Evolutionary conservation across 208 protist genomes (phyloP).

Genomic region (Leishmania aethiopica): DNA sequence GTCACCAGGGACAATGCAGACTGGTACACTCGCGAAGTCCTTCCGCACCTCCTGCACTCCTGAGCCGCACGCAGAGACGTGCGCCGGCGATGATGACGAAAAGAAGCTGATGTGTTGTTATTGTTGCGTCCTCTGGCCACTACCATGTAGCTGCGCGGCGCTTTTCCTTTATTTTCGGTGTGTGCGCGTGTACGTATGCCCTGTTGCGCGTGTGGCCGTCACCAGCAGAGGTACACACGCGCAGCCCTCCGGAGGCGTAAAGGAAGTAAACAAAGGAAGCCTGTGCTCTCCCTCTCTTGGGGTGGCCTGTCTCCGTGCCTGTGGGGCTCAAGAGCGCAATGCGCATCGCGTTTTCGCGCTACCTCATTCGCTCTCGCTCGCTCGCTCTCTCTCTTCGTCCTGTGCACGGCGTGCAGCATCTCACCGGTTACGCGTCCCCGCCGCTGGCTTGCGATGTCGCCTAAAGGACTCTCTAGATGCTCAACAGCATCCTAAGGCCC

Average conservation of each 20-base stretch:
- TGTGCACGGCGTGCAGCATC: background rate
- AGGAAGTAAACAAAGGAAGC: background rate
- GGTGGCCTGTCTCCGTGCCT: background rate
- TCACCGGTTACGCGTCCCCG: background rate
- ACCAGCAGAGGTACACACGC: background rate
- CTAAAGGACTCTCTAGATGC: background rate
- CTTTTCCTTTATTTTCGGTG: background rate
- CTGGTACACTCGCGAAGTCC: constrained; percentile 45
- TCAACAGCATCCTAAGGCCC: background rate
- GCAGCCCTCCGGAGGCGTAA: background rate
- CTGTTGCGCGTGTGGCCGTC: background rate
- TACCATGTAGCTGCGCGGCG: background rate
- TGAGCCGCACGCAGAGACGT: background rate
- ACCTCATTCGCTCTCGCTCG: background rate
- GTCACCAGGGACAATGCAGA: constrained; percentile 15
- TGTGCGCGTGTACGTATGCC: background rate
- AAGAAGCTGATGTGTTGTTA: no score
- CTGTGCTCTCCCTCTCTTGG: background rate
- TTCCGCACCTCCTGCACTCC: constrained; percentile 37
- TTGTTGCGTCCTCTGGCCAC: background rate
- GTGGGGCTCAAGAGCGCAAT: background rate
- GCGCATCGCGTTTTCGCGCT: background rate
- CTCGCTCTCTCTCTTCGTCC: background rate
- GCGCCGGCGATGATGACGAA: background rate
- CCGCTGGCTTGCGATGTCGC: background rate